A percentile compares a stretch with the other conserved stretches of the same genome.
phyloP scores from a whole-genome alignment of 139 green algal species.

The Chara braunii region DNA sequence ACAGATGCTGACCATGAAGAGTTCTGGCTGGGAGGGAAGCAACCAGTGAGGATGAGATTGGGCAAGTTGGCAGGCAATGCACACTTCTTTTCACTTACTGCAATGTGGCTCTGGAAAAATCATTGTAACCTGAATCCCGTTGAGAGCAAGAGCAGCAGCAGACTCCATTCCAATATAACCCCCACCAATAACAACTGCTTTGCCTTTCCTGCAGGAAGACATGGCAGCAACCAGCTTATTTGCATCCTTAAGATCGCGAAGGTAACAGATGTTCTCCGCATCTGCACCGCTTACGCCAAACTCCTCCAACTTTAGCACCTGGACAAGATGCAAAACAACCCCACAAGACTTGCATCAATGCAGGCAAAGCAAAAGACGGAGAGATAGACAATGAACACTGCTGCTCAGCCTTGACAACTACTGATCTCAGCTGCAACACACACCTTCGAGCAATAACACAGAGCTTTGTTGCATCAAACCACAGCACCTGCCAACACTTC shows the following conservation, averaged over 20 bases:
- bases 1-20: no score
- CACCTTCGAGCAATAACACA: no score
- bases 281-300: constrained; percentile 67
- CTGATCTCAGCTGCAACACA: no score
- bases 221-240: constrained; percentile 62
- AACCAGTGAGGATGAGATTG: no score
- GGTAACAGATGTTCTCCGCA: constrained; percentile 64
- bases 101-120: constrained; percentile 67
- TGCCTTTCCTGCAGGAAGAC: constrained; percentile 1
- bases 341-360: no score
- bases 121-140: constrained; percentile 72
- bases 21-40: no score
- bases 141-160: constrained; percentile 52
- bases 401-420: no score
- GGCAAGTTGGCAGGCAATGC: no score
- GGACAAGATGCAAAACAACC: not conserved
- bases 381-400: no score
- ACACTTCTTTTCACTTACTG: constrained; percentile 43
- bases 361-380: not conserved
- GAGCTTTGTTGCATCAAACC: no score
- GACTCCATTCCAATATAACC: constrained; percentile 84
- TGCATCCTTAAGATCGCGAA: constrained; percentile 74
- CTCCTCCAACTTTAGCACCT: constrained; percentile 57
- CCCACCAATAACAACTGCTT: constrained; percentile 60
- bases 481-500: no score